Evolutionary conservation across 805 yeast genomes (phyloP).

Genomic region (Soucietia sequanensis): DNA sequence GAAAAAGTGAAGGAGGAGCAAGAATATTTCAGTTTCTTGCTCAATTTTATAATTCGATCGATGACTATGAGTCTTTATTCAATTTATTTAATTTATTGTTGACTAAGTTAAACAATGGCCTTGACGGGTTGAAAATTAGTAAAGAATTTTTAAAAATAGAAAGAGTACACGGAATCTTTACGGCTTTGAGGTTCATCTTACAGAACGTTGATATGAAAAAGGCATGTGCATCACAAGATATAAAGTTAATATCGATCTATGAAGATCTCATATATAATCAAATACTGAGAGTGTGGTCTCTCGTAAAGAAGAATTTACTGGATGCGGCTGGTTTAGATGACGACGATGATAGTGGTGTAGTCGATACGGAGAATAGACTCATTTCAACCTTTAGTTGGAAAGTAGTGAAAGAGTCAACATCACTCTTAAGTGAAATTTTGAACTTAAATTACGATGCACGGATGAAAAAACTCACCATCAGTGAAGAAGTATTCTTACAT

Average conservation of each 20-base stretch:
- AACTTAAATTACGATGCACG: slow-evolving; percentile 2
- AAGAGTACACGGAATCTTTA: slow-evolving; percentile 70
- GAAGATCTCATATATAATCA: neutral
- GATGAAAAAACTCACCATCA: slow-evolving; percentile 21
- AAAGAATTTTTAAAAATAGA: slow-evolving; percentile 29
- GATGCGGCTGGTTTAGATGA: slow-evolving; percentile 19
- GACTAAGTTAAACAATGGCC: slow-evolving; percentile 27
- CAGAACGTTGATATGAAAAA: slow-evolving; percentile 14
- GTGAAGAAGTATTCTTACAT: slow-evolving; percentile 21
- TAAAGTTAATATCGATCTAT: neutral
- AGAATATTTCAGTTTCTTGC: slow-evolving; percentile 55
- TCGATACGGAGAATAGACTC: slow-evolving; percentile 41
- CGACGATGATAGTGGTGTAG: too few relatives aligned
- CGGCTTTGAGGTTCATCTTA: slow-evolving; percentile 52
- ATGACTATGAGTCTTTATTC: slow-evolving; percentile 13
- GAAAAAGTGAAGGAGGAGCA: slow-evolving; percentile 81
- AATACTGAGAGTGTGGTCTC: neutral
- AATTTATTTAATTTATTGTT: slow-evolving; percentile 31
- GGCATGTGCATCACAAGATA: neutral
- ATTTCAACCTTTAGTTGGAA: slow-evolving; percentile 77
- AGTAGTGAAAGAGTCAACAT: slow-evolving; percentile 72
- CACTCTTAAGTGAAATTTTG: slow-evolving; percentile 49
- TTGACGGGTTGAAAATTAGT: slow-evolving; percentile 32
- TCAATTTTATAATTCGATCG: slow-evolving; percentile 23
- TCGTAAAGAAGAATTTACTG: neutral